phyloP scores from a whole-genome alignment of 2,329 filamentous ascomycete species.

The Blastomyces emzantsi region DNA sequence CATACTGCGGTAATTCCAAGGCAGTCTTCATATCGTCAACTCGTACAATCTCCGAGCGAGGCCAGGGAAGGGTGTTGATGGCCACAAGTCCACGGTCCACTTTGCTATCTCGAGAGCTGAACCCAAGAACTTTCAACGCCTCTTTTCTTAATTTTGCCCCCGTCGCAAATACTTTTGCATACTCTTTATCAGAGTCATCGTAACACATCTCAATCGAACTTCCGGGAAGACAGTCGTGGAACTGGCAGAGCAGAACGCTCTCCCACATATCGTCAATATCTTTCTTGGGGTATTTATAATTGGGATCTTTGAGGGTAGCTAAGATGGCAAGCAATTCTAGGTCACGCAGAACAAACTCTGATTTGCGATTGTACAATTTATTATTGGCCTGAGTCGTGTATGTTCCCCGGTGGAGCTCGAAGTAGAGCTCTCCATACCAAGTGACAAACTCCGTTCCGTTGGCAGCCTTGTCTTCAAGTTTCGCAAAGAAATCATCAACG shows the following conservation, averaged over 20 bases:
- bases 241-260: constrained; percentile 80
- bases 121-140: constrained; percentile 57
- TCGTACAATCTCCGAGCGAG: constrained; percentile 63
- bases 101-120: constrained; percentile 41
- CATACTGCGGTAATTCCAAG: constrained; percentile 27
- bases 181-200: constrained; percentile 86
- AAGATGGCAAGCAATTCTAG: constrained; percentile 81
- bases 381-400: constrained; percentile 98
- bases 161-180: constrained; percentile 69
- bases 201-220: constrained; percentile 98
- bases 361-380: constrained; percentile 83
- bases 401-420: constrained; percentile 92
- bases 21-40: constrained; percentile 40
- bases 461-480: constrained; percentile 66
- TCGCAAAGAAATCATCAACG: constrained; percentile 90
- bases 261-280: constrained; percentile 98
- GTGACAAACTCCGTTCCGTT: constrained; percentile 67
- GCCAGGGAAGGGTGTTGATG: constrained; percentile 83
- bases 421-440: constrained; percentile 97
- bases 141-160: constrained; percentile 64
- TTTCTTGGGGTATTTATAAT: constrained; percentile 85
- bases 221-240: constrained; percentile 93
- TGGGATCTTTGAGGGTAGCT: constrained; percentile 59
- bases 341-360: constrained; percentile 77
- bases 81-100: constrained; percentile 46